Conservation (phyloP, 2,329 filamentous ascomycete species). For the Westerdykella sp. region DNA sequence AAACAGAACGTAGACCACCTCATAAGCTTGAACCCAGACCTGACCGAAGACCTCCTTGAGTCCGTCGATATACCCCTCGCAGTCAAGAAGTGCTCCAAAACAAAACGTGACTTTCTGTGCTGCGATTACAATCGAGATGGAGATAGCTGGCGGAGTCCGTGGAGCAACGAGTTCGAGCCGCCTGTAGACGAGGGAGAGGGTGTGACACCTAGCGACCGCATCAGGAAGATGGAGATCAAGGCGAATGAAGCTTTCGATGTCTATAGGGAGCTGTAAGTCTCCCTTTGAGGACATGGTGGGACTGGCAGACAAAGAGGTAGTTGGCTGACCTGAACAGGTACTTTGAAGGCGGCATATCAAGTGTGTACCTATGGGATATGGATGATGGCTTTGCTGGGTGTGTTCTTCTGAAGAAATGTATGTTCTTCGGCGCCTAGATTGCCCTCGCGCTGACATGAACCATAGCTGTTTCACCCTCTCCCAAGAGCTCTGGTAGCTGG, state of each 20-base stretch:
- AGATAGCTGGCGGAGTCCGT: slow-evolving; percentile 95
- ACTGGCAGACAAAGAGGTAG: not conserved
- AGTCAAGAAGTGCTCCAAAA: slow-evolving; percentile 76
- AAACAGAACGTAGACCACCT: slow-evolving; percentile 81
- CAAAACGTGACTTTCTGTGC: slow-evolving; percentile 90
- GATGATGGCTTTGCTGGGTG: slow-evolving; percentile 97
- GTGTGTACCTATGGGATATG: slow-evolving; percentile 96
- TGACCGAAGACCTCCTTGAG: slow-evolving; percentile 95
- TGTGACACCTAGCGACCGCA: slow-evolving; percentile 80
- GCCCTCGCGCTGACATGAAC: slow-evolving; percentile 9
- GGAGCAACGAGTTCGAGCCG: slow-evolving; percentile 97
- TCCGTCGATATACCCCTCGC: slow-evolving; percentile 94
- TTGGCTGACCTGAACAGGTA: slow-evolving; percentile 48
- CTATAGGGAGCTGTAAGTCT: slow-evolving; percentile 72
- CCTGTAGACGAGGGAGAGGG: slow-evolving; percentile 72
- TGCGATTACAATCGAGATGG: slow-evolving; percentile 99
- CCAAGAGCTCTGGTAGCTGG: slow-evolving; percentile 74
- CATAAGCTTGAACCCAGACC: slow-evolving; percentile 78
- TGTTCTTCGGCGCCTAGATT: slow-evolving; percentile 21
- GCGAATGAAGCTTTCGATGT: slow-evolving; percentile 97
- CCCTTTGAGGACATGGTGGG: not conserved
- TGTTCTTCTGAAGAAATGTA: slow-evolving; percentile 90
- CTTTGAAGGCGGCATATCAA: slow-evolving; percentile 92
- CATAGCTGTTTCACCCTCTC: slow-evolving; percentile 60
- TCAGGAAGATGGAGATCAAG: slow-evolving; percentile 87